Evolutionary conservation across 495 filamentous ascomycete species (phyloP), one percentile per base, ranked within the genome.

Genomic region (Chaetomium tenue): DNA sequence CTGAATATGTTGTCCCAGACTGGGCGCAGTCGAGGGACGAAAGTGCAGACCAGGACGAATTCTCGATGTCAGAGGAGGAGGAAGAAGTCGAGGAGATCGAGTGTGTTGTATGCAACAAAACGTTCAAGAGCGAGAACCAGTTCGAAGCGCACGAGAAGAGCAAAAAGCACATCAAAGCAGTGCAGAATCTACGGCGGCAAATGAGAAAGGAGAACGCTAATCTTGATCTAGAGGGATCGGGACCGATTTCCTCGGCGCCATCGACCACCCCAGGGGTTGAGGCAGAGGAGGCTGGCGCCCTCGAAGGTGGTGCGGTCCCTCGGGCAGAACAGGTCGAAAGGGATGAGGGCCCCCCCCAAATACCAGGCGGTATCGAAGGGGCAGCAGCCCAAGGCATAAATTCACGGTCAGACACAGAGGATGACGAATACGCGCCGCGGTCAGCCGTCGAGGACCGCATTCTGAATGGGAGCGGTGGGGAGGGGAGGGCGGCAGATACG

Each of bases 81-180:
- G 82, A 83, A 25, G 80, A 84, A 58, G 68, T 80, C 53, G 87
- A 85, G 74, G 79, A 82, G 68, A 90, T 91, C 61, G 94, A 97
- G 72, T 99, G 94, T 72, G 87, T 98, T 58, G 89, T 90, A 23
- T 99, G 94, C 72, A 83, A 85, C 70, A 99, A 99, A 77, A 88
- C 69, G 3, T 99, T 98, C 81, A 96, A 95, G 73, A 97, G 92
- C 62, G 88, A 96, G 71, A 90, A 89, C 68, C 94, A 97, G 68
- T 93, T 87, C 64, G 87, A 93, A 71, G 86, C 89, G n/a, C 94
- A 99, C 70, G 93, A 98, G 77, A 90, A 88, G 75, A 97, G 92
- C 78, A 98, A 96, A 72, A 98, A 97, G 72, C 94, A 99, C 71
- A 70, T 86, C 51, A 97, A 95, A 71, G 89, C 90, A 4, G 83